These are phyloP conservation scores for Phlegmacium glaucopus DNA, from an alignment of 768 basidiomycete species.

Conservation along the genomic window DNA sequence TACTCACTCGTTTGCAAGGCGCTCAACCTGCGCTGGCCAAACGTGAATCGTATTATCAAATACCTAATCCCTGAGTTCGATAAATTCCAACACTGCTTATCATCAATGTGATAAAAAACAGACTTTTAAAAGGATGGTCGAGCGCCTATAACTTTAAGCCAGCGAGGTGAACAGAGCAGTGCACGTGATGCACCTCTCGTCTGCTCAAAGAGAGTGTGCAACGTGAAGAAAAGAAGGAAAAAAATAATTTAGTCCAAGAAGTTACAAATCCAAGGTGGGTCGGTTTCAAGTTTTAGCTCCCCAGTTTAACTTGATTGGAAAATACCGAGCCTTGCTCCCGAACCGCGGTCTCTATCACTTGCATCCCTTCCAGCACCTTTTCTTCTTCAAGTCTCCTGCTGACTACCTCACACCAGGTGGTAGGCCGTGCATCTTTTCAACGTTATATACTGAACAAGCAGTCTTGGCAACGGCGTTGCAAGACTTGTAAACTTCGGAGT, in stretches of 20 bases:
- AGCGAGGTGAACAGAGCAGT: no score
- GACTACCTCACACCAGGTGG: conserved; percentile 63
- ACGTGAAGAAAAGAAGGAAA: background rate
- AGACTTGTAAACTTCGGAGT: conserved; percentile 26
- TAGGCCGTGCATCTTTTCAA: conserved; percentile 61
- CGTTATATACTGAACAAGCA: conserved; percentile 51
- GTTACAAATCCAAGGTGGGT: background rate
- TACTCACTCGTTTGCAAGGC: no score
- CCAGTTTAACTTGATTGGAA: conserved; percentile 15
- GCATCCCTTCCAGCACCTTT: conserved; percentile 68
- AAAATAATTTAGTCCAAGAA: background rate
- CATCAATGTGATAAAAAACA: no score
- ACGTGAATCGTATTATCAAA: no score
- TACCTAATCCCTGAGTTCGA: no score
- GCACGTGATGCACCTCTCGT: no score
- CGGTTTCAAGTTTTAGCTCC: no score
- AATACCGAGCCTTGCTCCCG: conserved; percentile 25
- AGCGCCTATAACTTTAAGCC: no score
- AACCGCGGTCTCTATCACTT: conserved; percentile 42
- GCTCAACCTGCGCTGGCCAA: no score
- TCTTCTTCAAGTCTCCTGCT: conserved; percentile 69
- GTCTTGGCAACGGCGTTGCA: conserved; percentile 33
- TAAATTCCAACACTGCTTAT: no score
- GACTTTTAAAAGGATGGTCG: no score
- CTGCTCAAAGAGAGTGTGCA: no score